Base-by-base conservation (phyloP, 2,329 filamentous ascomycete species). In the Ophiostoma quercus region DNA sequence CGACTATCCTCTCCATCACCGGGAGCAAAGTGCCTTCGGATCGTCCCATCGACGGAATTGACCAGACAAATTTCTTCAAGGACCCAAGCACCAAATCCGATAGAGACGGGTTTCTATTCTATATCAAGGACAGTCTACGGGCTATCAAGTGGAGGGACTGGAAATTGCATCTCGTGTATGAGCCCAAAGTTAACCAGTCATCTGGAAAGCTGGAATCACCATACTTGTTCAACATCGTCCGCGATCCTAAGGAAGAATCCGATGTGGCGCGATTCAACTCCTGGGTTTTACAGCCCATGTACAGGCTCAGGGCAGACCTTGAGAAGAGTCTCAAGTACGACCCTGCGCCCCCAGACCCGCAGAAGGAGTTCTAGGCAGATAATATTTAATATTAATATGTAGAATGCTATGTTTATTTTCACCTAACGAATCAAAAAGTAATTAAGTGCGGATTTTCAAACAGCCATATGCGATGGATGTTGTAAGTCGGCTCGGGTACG, bases 131-230 rank as follows among this genome's bases (percentile, higher is more conserved):
- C 1, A 75, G 78, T n/a, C 65, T 79, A 16, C 74, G 77, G 0
- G 77, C 77, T 0, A 74, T 79, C 12, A 79, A 78, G 47, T 79
- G 77, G 77, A 73, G 71, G 25, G 76, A 79, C 54, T 79, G 77
- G 78, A 79, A 79, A 57, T 72, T 79, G 1, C 77, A 79, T 43
- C 29, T 77, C 0, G 73, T 78, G 0, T 79, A 77, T 77, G 77
- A 78, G 68, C 78, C 78, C 4, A 76, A 77, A 39, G 78, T 79
- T 2, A 79, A 79, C 43, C 71, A 78, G 67, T 78, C 75, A 0
- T 74, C 72, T 0, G 77, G 77, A 0, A 73, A 71, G n/a, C 74
- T 79, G 0, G 77, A 79, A 67, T 75, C 74, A 8, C 77, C 77
- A 0, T 79, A 78, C 37, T 47, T 78, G 1, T 79, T 78, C 70